Conservation (phyloP, 73 alveolate genomes). For the Uronychia setigera region DNA sequence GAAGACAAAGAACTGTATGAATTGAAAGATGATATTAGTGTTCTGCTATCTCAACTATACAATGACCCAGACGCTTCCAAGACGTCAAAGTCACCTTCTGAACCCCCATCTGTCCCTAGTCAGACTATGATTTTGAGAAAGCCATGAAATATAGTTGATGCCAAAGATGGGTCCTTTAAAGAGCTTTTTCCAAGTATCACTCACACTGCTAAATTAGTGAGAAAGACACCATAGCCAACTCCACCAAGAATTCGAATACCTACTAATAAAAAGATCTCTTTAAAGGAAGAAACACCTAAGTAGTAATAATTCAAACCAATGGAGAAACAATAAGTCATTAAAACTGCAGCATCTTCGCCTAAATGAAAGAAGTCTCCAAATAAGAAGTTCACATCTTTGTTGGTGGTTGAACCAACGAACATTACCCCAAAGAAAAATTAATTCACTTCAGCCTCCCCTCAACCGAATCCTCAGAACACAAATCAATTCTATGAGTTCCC, state of each 20-base stretch:
- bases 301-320: too few relatives aligned
- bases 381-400: too few relatives aligned
- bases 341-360: too few relatives aligned
- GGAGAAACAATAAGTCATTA: too few relatives aligned
- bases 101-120: not conserved
- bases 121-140: not conserved
- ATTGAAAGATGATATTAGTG: not conserved
- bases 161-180: not conserved
- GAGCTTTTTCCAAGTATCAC: not conserved
- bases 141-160: too few relatives aligned
- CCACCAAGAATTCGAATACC: not conserved
- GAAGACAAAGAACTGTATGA: not conserved
- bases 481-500: too few relatives aligned
- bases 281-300: too few relatives aligned
- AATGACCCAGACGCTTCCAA: not conserved
- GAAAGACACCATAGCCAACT: not conserved
- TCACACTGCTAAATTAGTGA: not conserved
- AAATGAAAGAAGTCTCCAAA: too few relatives aligned
- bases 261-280: not conserved
- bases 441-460: too few relatives aligned
- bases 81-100: not conserved
- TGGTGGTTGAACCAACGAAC: too few relatives aligned
- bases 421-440: too few relatives aligned
- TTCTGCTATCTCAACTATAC: not conserved
- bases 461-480: too few relatives aligned